phyloP scores from a whole-genome alignment of 805 yeast species.

The Kodamaea lidongshanica region DNA sequence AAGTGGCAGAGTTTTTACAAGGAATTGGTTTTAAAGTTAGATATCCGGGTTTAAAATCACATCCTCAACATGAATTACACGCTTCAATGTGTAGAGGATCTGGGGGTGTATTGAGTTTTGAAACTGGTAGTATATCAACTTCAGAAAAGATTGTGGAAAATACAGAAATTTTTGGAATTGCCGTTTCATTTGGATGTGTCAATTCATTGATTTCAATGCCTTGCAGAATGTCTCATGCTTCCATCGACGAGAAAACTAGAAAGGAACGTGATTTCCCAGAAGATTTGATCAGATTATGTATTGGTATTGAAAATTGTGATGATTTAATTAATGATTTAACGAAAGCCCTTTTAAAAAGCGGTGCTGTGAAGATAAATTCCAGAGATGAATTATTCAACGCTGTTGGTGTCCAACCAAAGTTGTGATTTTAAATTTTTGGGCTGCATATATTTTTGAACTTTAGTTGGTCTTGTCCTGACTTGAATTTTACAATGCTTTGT shows the following conservation, averaged over 20 bases:
- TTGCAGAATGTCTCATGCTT: conserved; percentile 95
- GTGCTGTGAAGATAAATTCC: conserved; percentile 42
- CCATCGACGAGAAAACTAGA: conserved; percentile 82
- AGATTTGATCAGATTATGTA: conserved; percentile 82
- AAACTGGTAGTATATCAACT: conserved; percentile 67
- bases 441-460: too few relatives aligned
- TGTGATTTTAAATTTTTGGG: too few relatives aligned
- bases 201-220: conserved; percentile 91
- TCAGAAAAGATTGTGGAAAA: conserved; percentile 70
- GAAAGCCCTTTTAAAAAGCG: conserved; percentile 62
- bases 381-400: conserved; percentile 38
- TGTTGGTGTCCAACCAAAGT: conserved; percentile 26
- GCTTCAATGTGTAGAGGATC: conserved; percentile 71
- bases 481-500: too few relatives aligned
- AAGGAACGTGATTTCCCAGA: conserved; percentile 88
- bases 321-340: conserved; percentile 81
- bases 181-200: conserved; percentile 93
- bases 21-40: conserved; percentile 67
- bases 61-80: conserved; percentile 79
- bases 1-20: conserved; percentile 69
- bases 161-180: conserved; percentile 75
- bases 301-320: conserved; percentile 79
- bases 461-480: too few relatives aligned
- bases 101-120: conserved; percentile 86
- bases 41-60: conserved; percentile 77